Evolutionary conservation across 2,329 filamentous ascomycete species (phyloP).

Genomic region (Niveomyces coronatus): DNA sequence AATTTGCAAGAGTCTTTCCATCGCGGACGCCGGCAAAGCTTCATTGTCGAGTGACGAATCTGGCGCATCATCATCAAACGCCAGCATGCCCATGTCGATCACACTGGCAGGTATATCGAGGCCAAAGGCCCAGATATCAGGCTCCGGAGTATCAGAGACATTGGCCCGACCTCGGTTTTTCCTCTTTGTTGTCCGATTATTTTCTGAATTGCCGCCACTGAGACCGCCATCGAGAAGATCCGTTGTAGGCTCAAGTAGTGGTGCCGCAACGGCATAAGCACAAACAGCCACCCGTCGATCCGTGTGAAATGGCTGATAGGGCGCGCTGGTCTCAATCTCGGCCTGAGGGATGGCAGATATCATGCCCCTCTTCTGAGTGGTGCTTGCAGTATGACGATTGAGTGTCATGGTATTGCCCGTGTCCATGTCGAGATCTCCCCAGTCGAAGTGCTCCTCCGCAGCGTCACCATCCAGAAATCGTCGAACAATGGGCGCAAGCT

Average conservation of each 20-base stretch:
- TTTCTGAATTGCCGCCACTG: conserved; percentile 30
- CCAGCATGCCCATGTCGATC: conserved; percentile 40
- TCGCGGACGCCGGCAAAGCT: conserved; percentile 51
- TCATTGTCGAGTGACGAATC: conserved; percentile 43
- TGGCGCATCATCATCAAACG: conserved; percentile 41
- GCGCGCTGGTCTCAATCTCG: conserved; percentile 90
- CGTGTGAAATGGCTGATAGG: conserved; percentile 93
- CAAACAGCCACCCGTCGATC: conserved; percentile 75
- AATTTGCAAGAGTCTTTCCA: conserved; percentile 51
- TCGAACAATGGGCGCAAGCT: conserved; percentile 45
- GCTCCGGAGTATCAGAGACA: conserved; percentile 6
- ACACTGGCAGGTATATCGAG: conserved; percentile 39
- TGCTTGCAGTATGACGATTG: conserved; percentile 28
- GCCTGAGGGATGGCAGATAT: conserved; percentile 62
- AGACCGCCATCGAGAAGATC: no score
- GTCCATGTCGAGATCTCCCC: conserved; percentile 43
- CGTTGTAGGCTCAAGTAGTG: no score
- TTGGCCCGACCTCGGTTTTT: conserved; percentile 20
- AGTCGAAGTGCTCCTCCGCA: conserved; percentile 44
- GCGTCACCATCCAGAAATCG: conserved; percentile 40
- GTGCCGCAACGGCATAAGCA: conserved; percentile 40
- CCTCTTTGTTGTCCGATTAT: conserved; percentile 26
- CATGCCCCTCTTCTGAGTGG: conserved; percentile 32
- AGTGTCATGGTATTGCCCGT: conserved; percentile 44
- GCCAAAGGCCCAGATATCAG: conserved; percentile 48